Evolutionary conservation across 2,329 filamentous ascomycete genomes (phyloP), one percentile per base, ranked within the genome.

Genomic region (Botrytis aclada): DNA sequence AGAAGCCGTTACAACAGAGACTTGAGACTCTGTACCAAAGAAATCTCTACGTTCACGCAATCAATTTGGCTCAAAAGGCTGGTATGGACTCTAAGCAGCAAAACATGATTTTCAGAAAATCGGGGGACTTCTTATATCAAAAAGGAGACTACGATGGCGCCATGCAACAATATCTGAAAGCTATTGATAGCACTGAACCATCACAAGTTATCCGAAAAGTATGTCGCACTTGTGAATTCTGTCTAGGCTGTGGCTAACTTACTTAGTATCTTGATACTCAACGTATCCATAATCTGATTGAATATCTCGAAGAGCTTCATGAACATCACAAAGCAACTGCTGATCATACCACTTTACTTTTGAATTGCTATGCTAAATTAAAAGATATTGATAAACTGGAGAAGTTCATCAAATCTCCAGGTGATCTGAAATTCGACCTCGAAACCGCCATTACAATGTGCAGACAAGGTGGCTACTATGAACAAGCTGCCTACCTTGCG

Each of bases 381-480:
- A 99, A 99, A 82, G 96, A 99, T 80, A 95, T 97, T 8, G 92
- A 94, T 72, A 99, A 99, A 83, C 86, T 99, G 10, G 95, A 99
- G 80, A 92, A 92, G 37, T 99, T 99, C 77, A 99, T 99, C 83
- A 97, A 97, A 80, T 95, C 94, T 41, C 95, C 95, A 0, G 94
- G 93, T 3, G 95, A 98, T 78, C 87, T 98, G 60, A 98, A 97
- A 79, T 99, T 99, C 79, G 96, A 99, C 81, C 86, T 98, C 4
- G 96, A 99, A 77, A 99, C 96, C 1, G 96, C 96, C 22, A 99
- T 99, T 76, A 90, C 92, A 2, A 98, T 99, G 94, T 99, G 96
- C 80, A 89, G 97, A 41, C 96, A 99, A 83, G 96, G 95, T 18
- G 95, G 96, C 0, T 99, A 99, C 82, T 97, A 92, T 79, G 95